Conservation (phyloP, 257 asterid species). For the Anisodus acutangulus region DNA sequence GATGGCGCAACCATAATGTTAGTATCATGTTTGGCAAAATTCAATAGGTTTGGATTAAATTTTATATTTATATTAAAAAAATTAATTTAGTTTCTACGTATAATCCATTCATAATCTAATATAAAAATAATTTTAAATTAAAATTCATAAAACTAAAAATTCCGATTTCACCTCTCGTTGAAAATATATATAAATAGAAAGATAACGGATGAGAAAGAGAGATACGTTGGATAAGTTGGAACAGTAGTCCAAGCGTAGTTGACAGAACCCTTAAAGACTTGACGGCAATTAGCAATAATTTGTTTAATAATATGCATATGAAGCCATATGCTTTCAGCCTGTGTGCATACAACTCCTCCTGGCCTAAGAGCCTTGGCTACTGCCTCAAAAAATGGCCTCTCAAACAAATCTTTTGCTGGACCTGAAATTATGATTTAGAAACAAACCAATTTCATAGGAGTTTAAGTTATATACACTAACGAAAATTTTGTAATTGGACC, state of each 20-base stretch:
- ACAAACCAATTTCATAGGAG: neutral
- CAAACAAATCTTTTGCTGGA: constrained; percentile 95
- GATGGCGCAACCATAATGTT: too few species aligned
- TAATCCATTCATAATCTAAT: too few species aligned
- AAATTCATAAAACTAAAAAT: too few species aligned
- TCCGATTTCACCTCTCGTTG: too few species aligned
- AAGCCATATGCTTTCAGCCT: constrained; percentile 99
- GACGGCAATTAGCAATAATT: constrained; percentile 79
- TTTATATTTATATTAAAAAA: too few species aligned
- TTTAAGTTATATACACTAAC: too few species aligned
- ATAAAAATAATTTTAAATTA: too few species aligned
- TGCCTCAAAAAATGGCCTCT: constrained; percentile 87
- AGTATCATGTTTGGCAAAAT: too few species aligned
- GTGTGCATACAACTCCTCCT: constrained; percentile 96
- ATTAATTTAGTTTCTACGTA: too few species aligned
- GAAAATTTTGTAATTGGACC: too few species aligned
- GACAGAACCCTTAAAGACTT: constrained; percentile 94
- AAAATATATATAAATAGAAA: too few species aligned
- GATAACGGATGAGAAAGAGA: neutral
- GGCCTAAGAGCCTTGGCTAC: constrained; percentile 89
- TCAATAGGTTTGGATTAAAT: too few species aligned
- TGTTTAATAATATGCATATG: constrained; percentile 97
- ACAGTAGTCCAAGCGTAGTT: constrained; percentile 98
- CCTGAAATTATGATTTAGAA: constrained; percentile 44
- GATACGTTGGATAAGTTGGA: constrained; percentile 92